These are phyloP conservation scores for Gloeophyllum trabeum DNA, from an alignment of 768 basidiomycete species.

Conservation along the genomic window DNA sequence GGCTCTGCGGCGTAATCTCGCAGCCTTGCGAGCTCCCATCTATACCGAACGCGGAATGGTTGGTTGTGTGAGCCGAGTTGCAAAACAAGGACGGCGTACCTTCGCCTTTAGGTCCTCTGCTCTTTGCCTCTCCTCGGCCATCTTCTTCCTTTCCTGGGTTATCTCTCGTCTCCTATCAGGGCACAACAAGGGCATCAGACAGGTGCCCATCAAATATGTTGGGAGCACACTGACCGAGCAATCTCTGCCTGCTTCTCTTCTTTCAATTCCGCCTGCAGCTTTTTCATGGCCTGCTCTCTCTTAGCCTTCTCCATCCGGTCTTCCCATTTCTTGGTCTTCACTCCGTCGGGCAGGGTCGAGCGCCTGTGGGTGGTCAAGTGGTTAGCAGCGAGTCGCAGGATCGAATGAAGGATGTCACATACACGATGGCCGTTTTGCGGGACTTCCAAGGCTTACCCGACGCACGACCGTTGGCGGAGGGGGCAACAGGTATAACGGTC, in stretches of 20 bases:
- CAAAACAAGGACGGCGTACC: conserved; percentile 27
- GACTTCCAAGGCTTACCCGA: conserved; percentile 66
- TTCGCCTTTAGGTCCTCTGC: conserved; percentile 54
- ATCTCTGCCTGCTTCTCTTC: conserved; percentile 67
- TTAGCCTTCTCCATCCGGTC: conserved; percentile 60
- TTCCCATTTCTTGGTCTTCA: conserved; percentile 58
- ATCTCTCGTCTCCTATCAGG: conserved; percentile 48
- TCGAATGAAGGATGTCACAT: conserved; percentile 10
- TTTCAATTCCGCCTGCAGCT: conserved; percentile 60
- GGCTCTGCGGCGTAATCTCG: conserved; percentile 57
- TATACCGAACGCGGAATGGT: conserved; percentile 15
- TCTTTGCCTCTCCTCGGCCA: conserved; percentile 60
- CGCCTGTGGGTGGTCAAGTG: conserved; percentile 31
- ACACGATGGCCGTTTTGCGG: conserved; percentile 40
- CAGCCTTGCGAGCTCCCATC: conserved; percentile 78
- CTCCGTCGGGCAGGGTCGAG: conserved; percentile 51
- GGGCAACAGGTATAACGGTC: conserved; percentile 25
- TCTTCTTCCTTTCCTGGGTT: conserved; percentile 59
- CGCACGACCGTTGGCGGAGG: conserved; percentile 53
- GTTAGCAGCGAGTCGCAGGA: conserved; percentile 4
- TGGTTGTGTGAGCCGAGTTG: not conserved
- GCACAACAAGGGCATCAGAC: not conserved
- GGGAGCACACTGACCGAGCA: conserved; percentile 32
- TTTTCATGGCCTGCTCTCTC: conserved; percentile 59
- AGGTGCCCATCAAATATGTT: not conserved